Base-by-base conservation (phyloP, 306 rosid genomes). In the Castanea crenata region DNA sequence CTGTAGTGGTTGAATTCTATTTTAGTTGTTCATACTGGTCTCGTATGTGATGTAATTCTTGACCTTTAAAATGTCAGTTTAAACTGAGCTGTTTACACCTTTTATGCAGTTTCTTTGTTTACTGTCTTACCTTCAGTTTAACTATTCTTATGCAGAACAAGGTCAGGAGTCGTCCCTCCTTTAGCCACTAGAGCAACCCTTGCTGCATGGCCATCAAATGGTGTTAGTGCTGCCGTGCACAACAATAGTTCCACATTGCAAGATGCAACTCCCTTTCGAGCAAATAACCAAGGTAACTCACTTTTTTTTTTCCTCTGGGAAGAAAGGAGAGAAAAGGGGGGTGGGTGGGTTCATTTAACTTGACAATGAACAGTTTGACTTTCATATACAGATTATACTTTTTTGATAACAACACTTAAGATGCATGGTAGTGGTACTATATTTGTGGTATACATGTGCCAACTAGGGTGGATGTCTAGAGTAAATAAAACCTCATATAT, bases 121-220 rank as follows among this genome's bases (percentile, higher is more conserved):
- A 73, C 15, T 18, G 11, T 35, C 54, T 68, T 23, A 9, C 75
- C 73, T 79, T 68, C 34, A 20, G 79, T 61, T 54, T 73, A 38
- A 52, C 27, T 31, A 63, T 78, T 65, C 56, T 85, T 67, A 8
- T 80, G 86, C 90, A 95, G 98, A 86, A 95, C 91, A 4, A 87
- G 85, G 84, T 85, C 79, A 44, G 93, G 92, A 74, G 88, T 58
- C n/a, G 80, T 91, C 78, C 97, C 95, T 81, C 88, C 97, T 69
- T 79, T 95, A 78, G 87, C 94, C 49, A 85, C 89, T 32, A 88
- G 98, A 84, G 97, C 92, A 83, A 84, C 97, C 62, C 88, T 73
- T 86, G 96, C 98, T 75, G 97, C 97, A 69, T 95, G 98, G 99
- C 90, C 92, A 74, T 76, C 90, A 35, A 76, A 76, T 70, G 71